Evolutionary conservation across 192 early-diverging fungal genomes (phyloP), one percentile per base, ranked within the genome.

Genomic region (Coemansia sp.): DNA sequence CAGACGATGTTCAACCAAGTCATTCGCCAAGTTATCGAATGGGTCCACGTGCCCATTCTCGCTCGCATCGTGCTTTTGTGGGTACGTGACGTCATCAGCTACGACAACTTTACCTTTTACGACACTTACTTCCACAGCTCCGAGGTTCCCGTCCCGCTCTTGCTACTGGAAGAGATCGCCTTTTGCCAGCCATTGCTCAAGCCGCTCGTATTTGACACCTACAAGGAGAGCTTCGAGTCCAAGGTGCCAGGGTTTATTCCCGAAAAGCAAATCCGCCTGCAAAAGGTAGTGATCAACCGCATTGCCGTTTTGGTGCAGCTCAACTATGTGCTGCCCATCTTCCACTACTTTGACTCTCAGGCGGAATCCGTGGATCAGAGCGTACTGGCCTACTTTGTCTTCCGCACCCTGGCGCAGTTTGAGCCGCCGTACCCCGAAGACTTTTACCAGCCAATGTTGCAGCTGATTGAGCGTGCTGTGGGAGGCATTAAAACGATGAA

Each of bases 131-230:
- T 88, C 64, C 85, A 85, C 63, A 82, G 79, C 33, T 81, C 84
- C 9, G 88, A 89, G 63, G 82, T 84, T 2, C 88, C 89, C 3
- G 50, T 85, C 0, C 86, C 88, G 24, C 81, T 89, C 67, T 65
- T 89, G 14, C 42, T 93, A 29, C 79, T 93, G n/a, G 92, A 93
- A 59, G 92, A 93, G 78, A 91, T 93, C 67, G 88, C 90, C 1
- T 85, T 81, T 62, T 83, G 87, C 33, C 91, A 93, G 66, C 88
- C 88, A n/a, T 66, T 90, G 29, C 86, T 89, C 56, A 85, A 87
- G 59, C 74, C 84, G 4, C 79, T 83, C n/a, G 85, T 93, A 8
- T 91, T 93, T 74, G 72, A 78, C 2, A 85, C 83, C 10, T 85
- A 89, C 54, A 79, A 77, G 42, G 87, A 80, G n/a, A 83, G 85